These are phyloP conservation scores for Allium fistulosum DNA, from an alignment of 106 monocot genomes.

Conservation along the genomic window DNA sequence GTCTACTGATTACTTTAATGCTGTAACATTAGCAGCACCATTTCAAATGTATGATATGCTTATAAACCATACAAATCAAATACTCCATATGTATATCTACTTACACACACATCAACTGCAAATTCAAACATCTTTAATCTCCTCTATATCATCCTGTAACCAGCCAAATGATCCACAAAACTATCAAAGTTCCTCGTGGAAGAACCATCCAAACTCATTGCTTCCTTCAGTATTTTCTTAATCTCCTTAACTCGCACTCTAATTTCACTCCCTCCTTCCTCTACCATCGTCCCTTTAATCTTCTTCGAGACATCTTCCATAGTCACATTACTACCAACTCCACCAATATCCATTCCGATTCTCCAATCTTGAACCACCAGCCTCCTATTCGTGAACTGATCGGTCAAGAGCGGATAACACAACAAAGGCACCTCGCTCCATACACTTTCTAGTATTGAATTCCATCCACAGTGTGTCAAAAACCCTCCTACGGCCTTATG, in stretches of 20 bases:
- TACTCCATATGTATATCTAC: too few species aligned
- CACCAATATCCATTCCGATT: constrained; percentile 21
- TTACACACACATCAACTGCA: too few species aligned
- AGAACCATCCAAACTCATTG: constrained; percentile 16
- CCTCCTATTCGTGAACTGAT: constrained; percentile 63
- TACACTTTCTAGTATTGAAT: constrained; percentile 61
- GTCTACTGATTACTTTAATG: too few species aligned
- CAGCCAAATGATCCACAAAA: constrained; percentile 23
- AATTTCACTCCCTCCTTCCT: constrained; percentile 11
- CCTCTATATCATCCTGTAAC: too few species aligned
- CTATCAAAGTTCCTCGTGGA: constrained; percentile 23
- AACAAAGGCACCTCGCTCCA: constrained; percentile 49
- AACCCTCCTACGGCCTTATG: constrained; percentile 44
- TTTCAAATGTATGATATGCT: too few species aligned
- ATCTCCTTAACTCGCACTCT: constrained; percentile 14
- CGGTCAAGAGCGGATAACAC: constrained; percentile 57
- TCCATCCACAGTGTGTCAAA: constrained; percentile 82
- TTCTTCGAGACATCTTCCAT: constrained; percentile 16
- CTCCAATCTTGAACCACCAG: constrained; percentile 53
- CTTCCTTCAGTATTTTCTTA: constrained; percentile 17
- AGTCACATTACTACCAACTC: background rate
- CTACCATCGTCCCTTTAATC: constrained; percentile 14
- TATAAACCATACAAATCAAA: too few species aligned
- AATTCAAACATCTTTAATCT: background rate
- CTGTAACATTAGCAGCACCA: too few species aligned